Base-by-base conservation (phyloP, 140 eudicot genomes). In the Eryngium alpinum region DNA sequence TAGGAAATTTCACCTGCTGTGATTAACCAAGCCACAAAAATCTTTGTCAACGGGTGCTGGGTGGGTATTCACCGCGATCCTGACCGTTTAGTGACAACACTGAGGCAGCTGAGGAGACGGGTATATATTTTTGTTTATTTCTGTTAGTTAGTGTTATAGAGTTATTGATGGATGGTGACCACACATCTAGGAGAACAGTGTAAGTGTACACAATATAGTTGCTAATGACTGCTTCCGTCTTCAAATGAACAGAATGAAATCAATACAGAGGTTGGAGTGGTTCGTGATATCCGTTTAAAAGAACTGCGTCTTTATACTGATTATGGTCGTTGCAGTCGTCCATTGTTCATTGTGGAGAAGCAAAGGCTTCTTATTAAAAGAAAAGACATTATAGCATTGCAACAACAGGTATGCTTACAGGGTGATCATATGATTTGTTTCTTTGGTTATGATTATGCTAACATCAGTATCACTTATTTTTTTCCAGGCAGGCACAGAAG, bases 321-420 rank as follows among this genome's bases (percentile, higher is more conserved):
- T 77, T 95, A 95, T 86, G 99, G 99, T 46, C 93, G 99, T 27
- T 94, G 98, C 88, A 94, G 98, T 88, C 97, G 98, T 75, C 98
- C 98, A 1, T 77, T 94, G 44, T 94, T 94, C 72, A 92, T 94
- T 77, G 98, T 94, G 81, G 97, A 94, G 85, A 94, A 92, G 71
- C 98, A 94, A 86, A 94, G 97, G 82, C 95, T 94, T 9, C 87
- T 94, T n/a, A 92, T 94, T 1, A 94, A 90, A 80, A 94, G 91
- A 89, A 89, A 85, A 86, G 94, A 94, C 72, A 94, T 94, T 73
- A 89, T 80, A 81, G 92, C 93, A 77, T 88, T 94, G 88, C 98
- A 94, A 83, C 90, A 82, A 84, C 88, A 97, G 89, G 98, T 94
- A 85, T 62, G 71, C 46, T 31, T 71, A 29, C 57, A 67, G 28